phyloP scores from a whole-genome alignment of 2,329 filamentous ascomycete species.

The Cladophialophora exuberans region DNA sequence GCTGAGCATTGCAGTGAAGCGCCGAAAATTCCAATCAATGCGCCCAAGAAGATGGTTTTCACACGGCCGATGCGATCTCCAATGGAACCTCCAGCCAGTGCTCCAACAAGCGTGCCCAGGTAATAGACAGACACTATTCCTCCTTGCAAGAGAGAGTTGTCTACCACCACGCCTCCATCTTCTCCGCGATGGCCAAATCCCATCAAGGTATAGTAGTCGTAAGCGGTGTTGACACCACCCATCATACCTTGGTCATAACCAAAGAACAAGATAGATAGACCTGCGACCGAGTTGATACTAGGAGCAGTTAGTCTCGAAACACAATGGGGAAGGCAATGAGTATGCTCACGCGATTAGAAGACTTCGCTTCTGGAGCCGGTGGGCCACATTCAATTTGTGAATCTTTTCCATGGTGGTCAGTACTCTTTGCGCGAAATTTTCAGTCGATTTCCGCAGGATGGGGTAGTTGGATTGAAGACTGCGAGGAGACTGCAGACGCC shows the following conservation, averaged over 20 bases:
- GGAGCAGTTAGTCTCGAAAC: neutral
- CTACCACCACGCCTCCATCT: constrained; percentile 54
- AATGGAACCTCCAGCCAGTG: constrained; percentile 64
- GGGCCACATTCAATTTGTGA: constrained; percentile 6
- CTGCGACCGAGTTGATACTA: constrained; percentile 5
- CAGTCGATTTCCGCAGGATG: too few species aligned
- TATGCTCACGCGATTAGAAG: neutral
- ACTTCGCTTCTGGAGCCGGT: constrained; percentile 1
- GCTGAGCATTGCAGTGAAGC: constrained; percentile 68
- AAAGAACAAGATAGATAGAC: constrained; percentile 5
- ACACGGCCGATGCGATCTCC: constrained; percentile 67
- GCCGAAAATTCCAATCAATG: constrained; percentile 62
- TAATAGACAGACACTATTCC: constrained; percentile 59
- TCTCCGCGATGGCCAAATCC: constrained; percentile 63
- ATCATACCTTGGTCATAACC: constrained; percentile 57
- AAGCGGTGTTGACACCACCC: constrained; percentile 60
- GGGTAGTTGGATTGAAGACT: too few species aligned
- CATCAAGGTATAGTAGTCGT: constrained; percentile 68
- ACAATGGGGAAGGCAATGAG: neutral
- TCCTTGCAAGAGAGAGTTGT: constrained; percentile 63
- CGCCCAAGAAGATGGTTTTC: constrained; percentile 64
- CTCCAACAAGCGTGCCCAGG: constrained; percentile 66
- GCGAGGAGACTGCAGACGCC: too few species aligned
- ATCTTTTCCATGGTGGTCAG: constrained; percentile 1
- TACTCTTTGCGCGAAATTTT: too few species aligned